Evolutionary conservation across 2,329 filamentous ascomycete genomes (phyloP), one percentile per base, ranked within the genome.

Genomic region (Ramichloridium luteum): DNA sequence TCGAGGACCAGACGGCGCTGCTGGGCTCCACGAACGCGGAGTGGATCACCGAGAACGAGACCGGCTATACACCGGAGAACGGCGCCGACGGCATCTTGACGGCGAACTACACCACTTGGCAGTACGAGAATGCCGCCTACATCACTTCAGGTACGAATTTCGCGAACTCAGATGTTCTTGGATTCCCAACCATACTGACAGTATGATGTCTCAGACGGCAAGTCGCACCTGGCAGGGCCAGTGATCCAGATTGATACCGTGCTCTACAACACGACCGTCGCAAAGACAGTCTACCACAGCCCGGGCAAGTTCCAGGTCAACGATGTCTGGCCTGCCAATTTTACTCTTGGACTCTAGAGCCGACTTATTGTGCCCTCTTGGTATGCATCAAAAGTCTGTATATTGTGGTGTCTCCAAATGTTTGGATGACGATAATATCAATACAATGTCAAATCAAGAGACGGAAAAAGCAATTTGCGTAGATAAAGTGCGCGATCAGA

Each of bases 21-120:
- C 27, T 28, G 2, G 20, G 20, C 20, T 23, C 20, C 8, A 16
- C 27, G 12, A 28, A 15, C 14, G 27, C 27, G 27, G 27, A 28
- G 14, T 28, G 27, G 27, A 28, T 28, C 27, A 11, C 15, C 27
- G 27, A 28, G 14, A 11, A 15, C 27, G 20, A 23, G n/a, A 23
- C 20, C 8, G 20, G 20, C 8, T 23, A 23, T 23, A 23, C 20
- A 23, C 20, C 20, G 8, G 20, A 23, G 20, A 8, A 8, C 20
- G 20, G 20, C 8, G 20, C 20, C n/a, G 20, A 23, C 8, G 20
- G 20, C 20, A 23, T n/a, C 20, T n/a, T 23, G 8, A 23, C 20
- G 20, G 20, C 20, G 20, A 23, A 23, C n/a, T 23, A 23, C n/a
- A 23, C 20, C 20, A n/a, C 20, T 8, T 23, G 20, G 20, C 20